Base-by-base conservation (phyloP, 2,329 filamentous ascomycete species). In the Rasamsonia emersonii region DNA sequence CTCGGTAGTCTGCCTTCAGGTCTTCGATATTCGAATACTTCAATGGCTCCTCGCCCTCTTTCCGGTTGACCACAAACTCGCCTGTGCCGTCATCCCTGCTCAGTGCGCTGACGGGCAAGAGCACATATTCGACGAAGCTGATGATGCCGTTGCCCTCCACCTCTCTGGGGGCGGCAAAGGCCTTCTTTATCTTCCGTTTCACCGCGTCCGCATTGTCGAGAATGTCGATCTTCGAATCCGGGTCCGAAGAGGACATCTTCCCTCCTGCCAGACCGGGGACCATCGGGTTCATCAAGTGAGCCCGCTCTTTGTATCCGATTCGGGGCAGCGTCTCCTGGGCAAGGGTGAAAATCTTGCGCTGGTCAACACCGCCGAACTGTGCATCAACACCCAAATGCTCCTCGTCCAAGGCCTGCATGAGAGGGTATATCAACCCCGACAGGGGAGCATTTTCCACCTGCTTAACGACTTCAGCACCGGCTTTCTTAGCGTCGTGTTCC, bases 401-500 rank as follows among this genome's bases (percentile, higher is more conserved):
- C 64, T 96, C 89, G 51, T 96, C 89, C 28, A 96, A 66, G 1
- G 83, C 83, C 62, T 96, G 91, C 62, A 98, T 79, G 28, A 93
- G 69, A 1, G 85, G 84, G 67, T 93, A 93, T 40, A 89, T 72
- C 9, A 89, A 68, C 1, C 83, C 84, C 35, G 73, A 77, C 33
- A 93, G 56, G 3, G 81, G 74, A 7, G 81, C 75, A 50, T 89
- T 86, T 35, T 75, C 73, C 3, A 81, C 77, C 65, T 96, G 86
- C 70, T 96, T 96, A 44, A 98, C 89, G 5, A 96, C 77, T 61
- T 96, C 91, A 2, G 86, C 83, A 23, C 89, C 89, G 0, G 89
- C 88, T 61, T 86, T 91, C 61, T 86, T 85, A 10, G 86, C 85
- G 51, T 91, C 79, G 53, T 88, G 77, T 61, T 86, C 77, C 9